Evolutionary conservation across 2,329 filamentous ascomycete genomes (phyloP), one percentile per base, ranked within the genome.

Genomic region (Colletotrichum tropicicola): DNA sequence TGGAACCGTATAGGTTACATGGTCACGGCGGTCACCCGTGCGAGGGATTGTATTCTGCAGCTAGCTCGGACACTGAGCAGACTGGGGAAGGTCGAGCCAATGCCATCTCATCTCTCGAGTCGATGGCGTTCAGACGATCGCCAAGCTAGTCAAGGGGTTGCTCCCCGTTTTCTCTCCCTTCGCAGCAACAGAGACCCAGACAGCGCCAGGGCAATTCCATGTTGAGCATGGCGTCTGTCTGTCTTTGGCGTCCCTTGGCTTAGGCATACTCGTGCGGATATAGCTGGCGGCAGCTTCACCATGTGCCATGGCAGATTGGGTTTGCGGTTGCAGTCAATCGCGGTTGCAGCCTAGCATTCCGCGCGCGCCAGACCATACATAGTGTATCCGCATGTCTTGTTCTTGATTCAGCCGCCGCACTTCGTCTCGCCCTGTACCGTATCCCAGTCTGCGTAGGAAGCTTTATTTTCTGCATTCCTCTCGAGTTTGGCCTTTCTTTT

Each of bases 121-220:
- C 17, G 35, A 30, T 58, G 53, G 44, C 53, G 45, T 51, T 9
- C 25, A 28, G 28, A 45, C 59, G 53, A 58, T 62, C 37, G 37
- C 6, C 55, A 51, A 47, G 43, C 58, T 55, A 61, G 58, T 23
- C 41, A 49, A 41, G 49, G 49, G 47, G 51, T 32, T 23, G 41
- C 12, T 25, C 32, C 41, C 23, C 17, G 30, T 39, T 41, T 25
- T 39, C 23, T 23, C 43, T 61, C 58, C 43, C 58, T 43, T 48
- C 12, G 15, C 30, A 41, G 25, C 41, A 39, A 17, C 19, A 3
- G 3, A 28, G 32, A 12, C 21, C 19, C 30, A n/a, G 19, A 39
- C 21, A 35, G 53, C n/a, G n/a, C n/a, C n/a, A n/a, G n/a, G n/a
- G n/a, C n/a, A n/a, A 13, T 32, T 30, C 32, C 32, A 30, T 13